Conservation (phyloP, 2,329 filamentous ascomycete genomes). For the Sporothrix brasiliensis region DNA sequence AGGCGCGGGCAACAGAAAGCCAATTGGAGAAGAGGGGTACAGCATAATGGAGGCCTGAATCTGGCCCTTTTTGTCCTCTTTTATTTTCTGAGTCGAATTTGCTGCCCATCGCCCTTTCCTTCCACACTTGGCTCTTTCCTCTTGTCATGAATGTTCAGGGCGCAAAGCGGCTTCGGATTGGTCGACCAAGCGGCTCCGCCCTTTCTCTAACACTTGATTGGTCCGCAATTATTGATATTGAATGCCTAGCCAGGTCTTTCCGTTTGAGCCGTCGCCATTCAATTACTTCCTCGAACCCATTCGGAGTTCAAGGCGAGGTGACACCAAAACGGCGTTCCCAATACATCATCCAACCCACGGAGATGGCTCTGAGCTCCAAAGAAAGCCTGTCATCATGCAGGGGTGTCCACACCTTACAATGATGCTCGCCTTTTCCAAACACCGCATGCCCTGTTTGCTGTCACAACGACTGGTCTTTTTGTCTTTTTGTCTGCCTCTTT, state of each 20-base stretch:
- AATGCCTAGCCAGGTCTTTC: conserved; percentile 11
- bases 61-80: conserved; percentile 1
- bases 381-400: conserved; percentile 29
- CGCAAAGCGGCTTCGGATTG: conserved; percentile 15
- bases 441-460: background rate
- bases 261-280: background rate
- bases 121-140: background rate
- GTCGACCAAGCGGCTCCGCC: conserved; percentile 13
- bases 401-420: background rate
- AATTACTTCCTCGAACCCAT: background rate
- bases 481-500: background rate
- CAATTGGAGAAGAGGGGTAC: background rate
- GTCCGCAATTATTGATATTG: conserved; percentile 19
- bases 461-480: background rate
- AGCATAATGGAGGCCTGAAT: background rate
- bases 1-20: background rate
- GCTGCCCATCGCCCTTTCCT: conserved; percentile 10
- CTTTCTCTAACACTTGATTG: conserved; percentile 25
- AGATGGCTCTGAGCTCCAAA: background rate
- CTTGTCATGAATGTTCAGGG: background rate
- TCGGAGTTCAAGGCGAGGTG: background rate
- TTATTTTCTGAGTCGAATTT: background rate
- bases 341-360: background rate
- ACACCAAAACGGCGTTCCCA: background rate
- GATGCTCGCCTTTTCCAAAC: conserved; percentile 5